Evolutionary conservation across 345 rosid genomes (phyloP).

Genomic region (Eucalyptus pauciflora): DNA sequence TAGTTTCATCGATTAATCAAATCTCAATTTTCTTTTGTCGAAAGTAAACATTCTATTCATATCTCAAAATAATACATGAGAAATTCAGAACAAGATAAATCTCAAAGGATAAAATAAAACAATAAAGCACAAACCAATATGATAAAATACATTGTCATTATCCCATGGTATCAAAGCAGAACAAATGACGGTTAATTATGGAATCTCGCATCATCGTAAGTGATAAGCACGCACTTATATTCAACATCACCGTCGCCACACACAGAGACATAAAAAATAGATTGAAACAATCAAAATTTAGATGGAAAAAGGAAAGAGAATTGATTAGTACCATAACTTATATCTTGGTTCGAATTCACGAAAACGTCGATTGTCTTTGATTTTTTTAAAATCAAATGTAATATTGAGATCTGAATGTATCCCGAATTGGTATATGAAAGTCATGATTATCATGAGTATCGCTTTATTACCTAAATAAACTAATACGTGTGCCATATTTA

Average conservation of each 20-base stretch:
- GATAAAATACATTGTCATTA: background rate
- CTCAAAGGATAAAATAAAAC: background rate
- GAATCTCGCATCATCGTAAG: too few relatives aligned
- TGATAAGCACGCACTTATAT: too few relatives aligned
- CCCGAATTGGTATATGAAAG: background rate
- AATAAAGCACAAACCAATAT: background rate
- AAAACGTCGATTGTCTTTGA: background rate
- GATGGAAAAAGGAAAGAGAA: background rate
- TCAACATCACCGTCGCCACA: too few relatives aligned
- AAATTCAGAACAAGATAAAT: too few relatives aligned
- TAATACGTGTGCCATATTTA: too few relatives aligned
- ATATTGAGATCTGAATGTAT: background rate
- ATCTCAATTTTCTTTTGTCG: background rate
- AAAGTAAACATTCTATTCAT: background rate
- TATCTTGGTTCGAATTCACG: background rate
- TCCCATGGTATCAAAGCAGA: fast-evolving
- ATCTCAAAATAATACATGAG: background rate
- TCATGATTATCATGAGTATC: background rate
- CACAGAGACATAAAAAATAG: too few relatives aligned
- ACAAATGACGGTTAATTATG: too few relatives aligned
- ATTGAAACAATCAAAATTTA: background rate
- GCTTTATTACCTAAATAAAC: background rate
- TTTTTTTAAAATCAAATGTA: background rate
- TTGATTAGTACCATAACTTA: background rate
- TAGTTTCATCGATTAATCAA: background rate